Percentiles rank a stretch among this genome's conserved stretches.
phyloP scores from a whole-genome alignment of 2,329 filamentous ascomycete species.

The Aureobasidium musti region DNA sequence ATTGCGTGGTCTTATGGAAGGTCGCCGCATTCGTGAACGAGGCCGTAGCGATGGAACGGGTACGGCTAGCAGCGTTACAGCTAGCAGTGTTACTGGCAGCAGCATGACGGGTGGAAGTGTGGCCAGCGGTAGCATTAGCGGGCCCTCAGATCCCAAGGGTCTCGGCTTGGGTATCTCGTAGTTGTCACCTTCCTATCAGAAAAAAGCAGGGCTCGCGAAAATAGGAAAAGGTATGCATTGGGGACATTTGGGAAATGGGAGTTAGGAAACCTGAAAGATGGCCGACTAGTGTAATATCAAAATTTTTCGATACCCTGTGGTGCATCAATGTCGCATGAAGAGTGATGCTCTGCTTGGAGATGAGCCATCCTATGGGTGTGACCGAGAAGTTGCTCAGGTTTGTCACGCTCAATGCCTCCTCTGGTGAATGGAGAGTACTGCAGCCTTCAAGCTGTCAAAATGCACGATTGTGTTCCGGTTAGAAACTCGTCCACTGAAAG shows the following conservation, averaged over 20 bases:
- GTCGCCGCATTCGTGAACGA: constrained; percentile 77
- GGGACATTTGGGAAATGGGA: not conserved
- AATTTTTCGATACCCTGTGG: not conserved
- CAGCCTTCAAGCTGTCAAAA: too few species aligned
- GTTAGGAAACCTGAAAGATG: not conserved
- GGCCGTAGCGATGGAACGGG: constrained; percentile 45
- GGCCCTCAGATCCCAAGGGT: constrained; percentile 4
- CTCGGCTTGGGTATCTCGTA: constrained; percentile 31
- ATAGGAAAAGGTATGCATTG: not conserved
- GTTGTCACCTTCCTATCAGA: not conserved
- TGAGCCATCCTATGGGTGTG: too few species aligned
- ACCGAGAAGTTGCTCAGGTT: too few species aligned
- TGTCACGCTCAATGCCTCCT: too few species aligned
- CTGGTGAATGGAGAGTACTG: too few species aligned
- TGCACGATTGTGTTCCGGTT: too few species aligned
- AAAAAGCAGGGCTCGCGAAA: not conserved
- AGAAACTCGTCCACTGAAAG: too few species aligned
- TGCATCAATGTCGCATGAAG: too few species aligned
- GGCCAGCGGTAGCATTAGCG: constrained; percentile 7
- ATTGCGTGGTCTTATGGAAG: constrained; percentile 90
- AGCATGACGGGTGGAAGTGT: constrained; percentile 5
- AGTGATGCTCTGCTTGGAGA: not conserved
- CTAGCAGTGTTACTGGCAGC: not conserved
- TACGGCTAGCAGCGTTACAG: constrained; percentile 1
- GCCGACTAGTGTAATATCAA: not conserved